These are phyloP conservation scores for Phytophthora citricola DNA, from an alignment of 352 stramenopile genomes.

Conservation along the genomic window DNA sequence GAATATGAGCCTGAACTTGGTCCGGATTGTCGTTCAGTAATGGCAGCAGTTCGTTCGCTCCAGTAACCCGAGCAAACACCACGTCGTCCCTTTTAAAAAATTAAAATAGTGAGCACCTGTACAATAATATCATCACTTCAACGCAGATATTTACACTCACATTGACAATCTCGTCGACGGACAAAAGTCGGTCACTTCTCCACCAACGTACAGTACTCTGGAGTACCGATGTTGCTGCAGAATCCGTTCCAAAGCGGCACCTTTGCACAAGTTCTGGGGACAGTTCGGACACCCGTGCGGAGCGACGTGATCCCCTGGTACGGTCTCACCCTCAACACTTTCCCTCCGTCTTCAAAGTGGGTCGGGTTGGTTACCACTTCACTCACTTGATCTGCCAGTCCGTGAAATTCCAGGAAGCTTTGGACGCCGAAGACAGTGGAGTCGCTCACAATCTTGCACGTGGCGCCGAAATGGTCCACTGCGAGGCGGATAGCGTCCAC, in stretches of 20 bases:
- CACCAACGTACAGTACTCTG: slow-evolving; percentile 63
- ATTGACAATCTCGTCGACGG: slow-evolving; percentile 42
- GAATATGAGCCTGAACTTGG: slow-evolving; percentile 21
- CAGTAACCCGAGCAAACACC: slow-evolving; percentile 25
- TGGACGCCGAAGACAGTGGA: slow-evolving; percentile 55
- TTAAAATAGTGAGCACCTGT: neutral
- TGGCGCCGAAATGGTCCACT: slow-evolving; percentile 36
- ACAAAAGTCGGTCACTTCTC: slow-evolving; percentile 62
- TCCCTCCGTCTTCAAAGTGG: slow-evolving; percentile 21
- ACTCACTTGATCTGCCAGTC: slow-evolving; percentile 35
- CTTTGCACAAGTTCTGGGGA: slow-evolving; percentile 72
- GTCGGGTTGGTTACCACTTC: slow-evolving; percentile 53
- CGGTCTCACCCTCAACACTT: slow-evolving; percentile 41
- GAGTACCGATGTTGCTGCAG: slow-evolving; percentile 38
- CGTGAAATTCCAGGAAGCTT: slow-evolving; percentile 44
- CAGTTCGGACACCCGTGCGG: slow-evolving; percentile 57
- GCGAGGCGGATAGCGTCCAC: slow-evolving; percentile 55
- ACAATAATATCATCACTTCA: neutral
- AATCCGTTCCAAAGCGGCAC: slow-evolving; percentile 48
- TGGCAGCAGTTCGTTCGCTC: slow-evolving; percentile 12
- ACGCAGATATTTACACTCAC: slow-evolving; percentile 22
- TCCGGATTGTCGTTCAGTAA: slow-evolving; percentile 8
- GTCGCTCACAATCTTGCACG: slow-evolving; percentile 59
- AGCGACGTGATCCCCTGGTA: slow-evolving; percentile 39
- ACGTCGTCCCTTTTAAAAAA: slow-evolving; percentile 24